Base-by-base conservation (phyloP, 2,329 filamentous ascomycete species). In the Epichloe gansuensis region DNA sequence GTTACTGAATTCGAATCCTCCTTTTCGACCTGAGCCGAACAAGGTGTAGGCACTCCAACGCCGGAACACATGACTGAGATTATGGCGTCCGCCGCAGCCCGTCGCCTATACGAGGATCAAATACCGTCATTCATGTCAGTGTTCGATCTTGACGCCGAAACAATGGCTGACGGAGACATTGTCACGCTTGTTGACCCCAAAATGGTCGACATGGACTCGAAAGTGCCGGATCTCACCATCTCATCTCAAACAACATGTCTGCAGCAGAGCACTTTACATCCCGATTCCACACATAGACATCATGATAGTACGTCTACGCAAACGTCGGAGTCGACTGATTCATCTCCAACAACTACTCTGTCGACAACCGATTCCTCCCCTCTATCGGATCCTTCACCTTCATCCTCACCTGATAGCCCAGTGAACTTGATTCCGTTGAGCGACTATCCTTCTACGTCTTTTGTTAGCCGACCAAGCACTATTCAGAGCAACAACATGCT, bases 311-410 rank as follows among this genome's bases (percentile, higher is more conserved):
- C 81, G n/a, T 91, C 85, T 7, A 88, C 86, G 3, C 84, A 86
- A 57, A 78, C 78, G 52, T 88, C 86, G 15, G 88, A 88, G 58
- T 97, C 93, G 1, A 88, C 88, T 43, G 91, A 95, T 63, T 95
- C 91, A 23, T 97, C 91, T 8, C 93, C 93, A 1, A 97, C 91
- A 7, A 96, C 91, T 3, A 95, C 91, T 2, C 80, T 93, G 48
- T 95, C 90, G 5, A 95, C 89, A 21, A 88, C 91, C 57, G 91
- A 95, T 70, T 94, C 91, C 5, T 91, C 89, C 8, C 88, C 89
- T 34, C 77, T 93, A 48, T 91, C 91, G 34, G 91, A 97, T 61
- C 85, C 88, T 7, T 96, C 91, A 5, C 90, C 93, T 3, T 91
- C 86, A 50, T 89, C 91, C 23, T 96, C 91, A 1, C 91, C 91